A percentile compares a stretch with the other conserved stretches of the same genome.
phyloP scores from a whole-genome alignment of 306 rosid species.

The Morella rubra region DNA sequence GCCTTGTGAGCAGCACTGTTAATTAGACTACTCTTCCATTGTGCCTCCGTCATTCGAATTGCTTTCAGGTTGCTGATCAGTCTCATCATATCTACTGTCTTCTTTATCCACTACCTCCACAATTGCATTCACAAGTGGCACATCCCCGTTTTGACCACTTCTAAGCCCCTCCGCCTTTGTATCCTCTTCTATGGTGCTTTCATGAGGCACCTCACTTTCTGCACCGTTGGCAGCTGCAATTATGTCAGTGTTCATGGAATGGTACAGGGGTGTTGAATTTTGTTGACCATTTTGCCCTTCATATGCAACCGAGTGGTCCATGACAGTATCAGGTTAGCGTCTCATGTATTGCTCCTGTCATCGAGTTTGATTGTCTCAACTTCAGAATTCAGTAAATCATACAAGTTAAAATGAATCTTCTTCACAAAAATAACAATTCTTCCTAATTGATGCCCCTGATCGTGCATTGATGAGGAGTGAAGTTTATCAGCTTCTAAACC shows the following conservation, averaged over 20 bases:
- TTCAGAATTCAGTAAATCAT: neutral
- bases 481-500: no score
- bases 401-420: neutral
- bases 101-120: neutral
- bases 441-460: neutral
- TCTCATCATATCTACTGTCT: neutral
- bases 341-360: no score
- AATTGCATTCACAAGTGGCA: neutral
- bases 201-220: neutral
- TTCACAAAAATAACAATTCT: neutral
- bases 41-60: neutral
- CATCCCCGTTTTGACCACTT: neutral
- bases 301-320: no score
- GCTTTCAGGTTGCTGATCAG: neutral
- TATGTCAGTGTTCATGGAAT: neutral
- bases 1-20: neutral
- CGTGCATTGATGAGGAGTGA: neutral
- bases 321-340: no score
- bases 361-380: neutral
- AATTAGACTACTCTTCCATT: neutral
- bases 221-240: neutral
- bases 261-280: no score
- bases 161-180: neutral
- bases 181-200: constrained; percentile 1
- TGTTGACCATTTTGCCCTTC: no score